phyloP scores from a whole-genome alignment of 805 yeast species.

The Priceomyces melissophilus region DNA sequence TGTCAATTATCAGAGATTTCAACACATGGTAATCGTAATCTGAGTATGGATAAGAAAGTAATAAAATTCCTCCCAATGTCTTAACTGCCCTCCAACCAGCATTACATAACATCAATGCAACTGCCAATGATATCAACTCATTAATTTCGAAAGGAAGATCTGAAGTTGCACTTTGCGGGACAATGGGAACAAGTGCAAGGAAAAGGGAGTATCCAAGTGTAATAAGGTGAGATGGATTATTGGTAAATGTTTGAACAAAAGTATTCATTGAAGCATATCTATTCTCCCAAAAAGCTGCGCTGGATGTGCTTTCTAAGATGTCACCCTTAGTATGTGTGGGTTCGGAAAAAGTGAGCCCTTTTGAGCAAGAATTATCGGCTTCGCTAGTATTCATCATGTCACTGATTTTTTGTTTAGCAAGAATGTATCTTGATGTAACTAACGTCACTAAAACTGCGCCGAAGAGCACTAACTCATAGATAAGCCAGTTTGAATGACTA shows the following conservation, averaged over 20 bases:
- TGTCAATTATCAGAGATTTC: conserved; percentile 39
- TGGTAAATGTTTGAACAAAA: conserved; percentile 17
- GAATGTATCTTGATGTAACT: conserved; percentile 32
- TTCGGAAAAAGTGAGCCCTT: not conserved
- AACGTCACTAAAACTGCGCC: conserved; percentile 24
- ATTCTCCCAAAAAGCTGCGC: not conserved
- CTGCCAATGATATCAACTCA: conserved; percentile 44
- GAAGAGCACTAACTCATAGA: conserved; percentile 25
- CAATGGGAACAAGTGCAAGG: conserved; percentile 38
- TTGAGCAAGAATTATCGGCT: conserved; percentile 9
- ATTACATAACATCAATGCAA: conserved; percentile 43
- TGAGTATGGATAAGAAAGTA: conserved; percentile 51
- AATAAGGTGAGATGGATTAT: conserved; percentile 45
- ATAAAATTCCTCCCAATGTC: conserved; percentile 48
- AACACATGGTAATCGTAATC: conserved; percentile 35
- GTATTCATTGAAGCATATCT: conserved; percentile 6
- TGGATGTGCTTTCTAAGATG: conserved; percentile 4
- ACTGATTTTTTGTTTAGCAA: conserved; percentile 30
- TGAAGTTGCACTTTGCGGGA: conserved; percentile 28
- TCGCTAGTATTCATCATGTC: conserved; percentile 27
- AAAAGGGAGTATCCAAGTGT: conserved; percentile 43
- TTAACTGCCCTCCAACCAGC: conserved; percentile 53
- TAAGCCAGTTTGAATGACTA: conserved; percentile 23
- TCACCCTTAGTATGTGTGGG: conserved; percentile 5
- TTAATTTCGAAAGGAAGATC: conserved; percentile 35